Base-by-base conservation (phyloP, 2,329 filamentous ascomycete genomes). In the Ceratocystis alfenasii region DNA sequence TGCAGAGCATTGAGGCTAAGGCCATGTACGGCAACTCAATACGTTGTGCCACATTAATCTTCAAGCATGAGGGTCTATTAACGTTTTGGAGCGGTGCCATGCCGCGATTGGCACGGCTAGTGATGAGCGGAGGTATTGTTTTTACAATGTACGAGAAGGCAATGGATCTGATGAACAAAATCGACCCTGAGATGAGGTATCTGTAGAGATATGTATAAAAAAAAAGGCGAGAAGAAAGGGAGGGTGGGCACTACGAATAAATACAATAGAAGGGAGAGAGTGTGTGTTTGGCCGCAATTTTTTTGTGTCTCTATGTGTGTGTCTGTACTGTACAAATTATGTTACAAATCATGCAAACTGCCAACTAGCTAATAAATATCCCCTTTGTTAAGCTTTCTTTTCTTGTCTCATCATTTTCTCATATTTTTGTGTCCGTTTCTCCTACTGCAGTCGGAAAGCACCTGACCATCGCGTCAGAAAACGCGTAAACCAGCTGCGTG, bases 101-200 rank as follows among this genome's bases (percentile, higher is more conserved):
- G 70, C 94, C 94, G 0, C 81, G 94, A 65, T 76, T 99, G 72
- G 93, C 86, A 28, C 81, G 94, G 66, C 75, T 99, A 70, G 88
- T 96, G 53, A 76, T 97, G 75, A 96, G 91, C 72, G 94, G 94
- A 66, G 94, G 94, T 20, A 96, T 99, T 72, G 94, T 99, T 50
- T 99, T 99, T 73, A 95, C 94, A 25, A 95, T 97, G 87, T 94
- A 96, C 74, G 93, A 97, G 79, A 96, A 96, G 82, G 89, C 87
- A 67, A 97, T 97, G 80, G 93, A 96, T 64, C 72, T 91, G 67
- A 85, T 99, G 79, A 84, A 90, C 71, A 80, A 74, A 72, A 67
- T 92, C 64, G 94, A 99, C 74, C 94, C 94, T 0, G 83, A 95
- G 72, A 85, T 86, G 73, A 87, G 82, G 74, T 96, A 95, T 73